Percentiles rank a stretch among this genome's conserved stretches.
Evolutionary conservation across 2,329 filamentous ascomycete species (phyloP).

Genomic region (Penicillium griseofulvum): DNA sequence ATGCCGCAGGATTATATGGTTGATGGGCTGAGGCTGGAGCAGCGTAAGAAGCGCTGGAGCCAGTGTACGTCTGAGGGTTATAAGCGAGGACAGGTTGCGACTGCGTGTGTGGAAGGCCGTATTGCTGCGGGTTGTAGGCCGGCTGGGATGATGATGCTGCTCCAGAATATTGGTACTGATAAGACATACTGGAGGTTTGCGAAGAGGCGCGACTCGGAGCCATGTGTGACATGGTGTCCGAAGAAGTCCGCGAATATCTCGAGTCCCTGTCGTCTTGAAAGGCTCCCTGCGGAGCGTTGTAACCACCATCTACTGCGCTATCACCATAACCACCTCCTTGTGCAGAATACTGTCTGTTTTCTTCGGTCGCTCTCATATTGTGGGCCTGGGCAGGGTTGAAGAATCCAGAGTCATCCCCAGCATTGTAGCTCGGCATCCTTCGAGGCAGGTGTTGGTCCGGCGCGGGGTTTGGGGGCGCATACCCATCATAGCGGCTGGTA

Average conservation of each 20-base stretch:
- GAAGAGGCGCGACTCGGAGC: slow-evolving; percentile 42
- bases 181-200: slow-evolving; percentile 43
- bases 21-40: slow-evolving; percentile 35
- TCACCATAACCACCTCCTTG: slow-evolving; percentile 35
- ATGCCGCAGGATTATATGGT: slow-evolving; percentile 52
- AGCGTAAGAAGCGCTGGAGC: slow-evolving; percentile 25
- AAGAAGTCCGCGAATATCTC: slow-evolving; percentile 37
- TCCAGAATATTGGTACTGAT: slow-evolving; percentile 46
- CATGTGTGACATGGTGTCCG: slow-evolving; percentile 34
- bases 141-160: slow-evolving; percentile 45
- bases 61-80: slow-evolving; percentile 65
- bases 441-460: slow-evolving; percentile 44
- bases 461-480: slow-evolving; percentile 40
- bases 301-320: slow-evolving; percentile 29
- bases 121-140: slow-evolving; percentile 64
- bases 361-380: slow-evolving; percentile 35
- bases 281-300: slow-evolving; percentile 23
- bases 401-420: slow-evolving; percentile 67
- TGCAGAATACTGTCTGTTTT: slow-evolving; percentile 35
- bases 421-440: slow-evolving; percentile 70
- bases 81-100: slow-evolving; percentile 56
- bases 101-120: slow-evolving; percentile 48
- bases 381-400: slow-evolving; percentile 35
- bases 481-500: slow-evolving; percentile 41
- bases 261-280: slow-evolving; percentile 35